Conservation (phyloP, 2,329 filamentous ascomycete genomes). For the Colletotrichum endophyticum region DNA sequence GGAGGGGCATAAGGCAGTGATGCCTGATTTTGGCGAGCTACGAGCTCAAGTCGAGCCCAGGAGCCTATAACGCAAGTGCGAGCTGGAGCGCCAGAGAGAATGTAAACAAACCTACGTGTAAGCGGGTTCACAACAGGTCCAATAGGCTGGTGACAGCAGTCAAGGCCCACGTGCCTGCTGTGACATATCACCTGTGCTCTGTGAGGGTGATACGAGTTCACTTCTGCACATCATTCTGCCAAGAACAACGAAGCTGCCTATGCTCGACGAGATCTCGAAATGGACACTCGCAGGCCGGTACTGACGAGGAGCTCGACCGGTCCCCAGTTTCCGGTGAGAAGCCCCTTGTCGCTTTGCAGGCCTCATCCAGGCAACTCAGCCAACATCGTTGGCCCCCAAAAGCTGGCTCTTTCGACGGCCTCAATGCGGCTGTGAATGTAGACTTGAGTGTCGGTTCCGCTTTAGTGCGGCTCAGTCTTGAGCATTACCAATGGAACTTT, state of each 20-base stretch:
- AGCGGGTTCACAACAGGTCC: not conserved
- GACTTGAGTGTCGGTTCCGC: not conserved
- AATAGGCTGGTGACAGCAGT: not conserved
- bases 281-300: not conserved
- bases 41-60: not conserved
- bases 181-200: not conserved
- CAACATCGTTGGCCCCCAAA: not conserved
- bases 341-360: not conserved
- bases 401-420: not conserved
- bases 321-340: not conserved
- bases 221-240: not conserved
- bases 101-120: not conserved
- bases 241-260: not conserved
- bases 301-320: not conserved
- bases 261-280: not conserved
- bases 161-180: not conserved
- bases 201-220: not conserved
- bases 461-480: not conserved
- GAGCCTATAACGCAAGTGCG: not conserved
- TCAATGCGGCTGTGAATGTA: conserved; percentile 9
- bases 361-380: not conserved
- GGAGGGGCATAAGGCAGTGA: not conserved
- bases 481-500: not conserved
- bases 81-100: not conserved
- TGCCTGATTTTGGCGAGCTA: not conserved